phyloP scores from a whole-genome alignment of 106 monocot species.

The Chionographis japonica region DNA sequence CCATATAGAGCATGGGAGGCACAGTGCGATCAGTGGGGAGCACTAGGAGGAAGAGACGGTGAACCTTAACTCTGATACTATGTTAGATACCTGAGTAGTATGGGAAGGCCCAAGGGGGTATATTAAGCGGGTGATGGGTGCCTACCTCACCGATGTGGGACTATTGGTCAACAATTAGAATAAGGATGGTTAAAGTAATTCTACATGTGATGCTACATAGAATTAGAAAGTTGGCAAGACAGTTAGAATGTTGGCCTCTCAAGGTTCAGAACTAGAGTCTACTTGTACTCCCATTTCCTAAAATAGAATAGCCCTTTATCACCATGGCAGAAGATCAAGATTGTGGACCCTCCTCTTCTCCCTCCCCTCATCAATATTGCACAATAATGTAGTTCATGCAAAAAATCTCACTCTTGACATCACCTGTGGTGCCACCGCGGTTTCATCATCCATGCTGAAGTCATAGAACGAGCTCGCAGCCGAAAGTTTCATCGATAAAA shows the following conservation, averaged over 20 bases:
- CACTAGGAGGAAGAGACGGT: too few species aligned
- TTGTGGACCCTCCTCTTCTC: neutral
- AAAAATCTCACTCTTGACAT: neutral
- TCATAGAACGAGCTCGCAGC: constrained; percentile 36
- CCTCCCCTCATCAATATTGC: neutral
- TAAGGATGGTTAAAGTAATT: too few species aligned
- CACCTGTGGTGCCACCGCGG: constrained; percentile 13
- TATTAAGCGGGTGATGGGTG: too few species aligned
- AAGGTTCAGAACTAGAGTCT: neutral
- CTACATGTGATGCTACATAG: neutral
- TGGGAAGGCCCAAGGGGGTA: too few species aligned
- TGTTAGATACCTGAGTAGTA: too few species aligned
- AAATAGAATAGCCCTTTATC: neutral
- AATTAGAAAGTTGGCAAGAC: neutral
- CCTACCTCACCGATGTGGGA: too few species aligned
- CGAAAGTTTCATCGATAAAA: constrained; percentile 48
- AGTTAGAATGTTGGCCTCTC: neutral
- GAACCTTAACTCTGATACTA: too few species aligned
- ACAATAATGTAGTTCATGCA: neutral
- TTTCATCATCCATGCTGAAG: constrained; percentile 25
- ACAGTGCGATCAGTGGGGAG: too few species aligned
- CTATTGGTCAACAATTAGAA: too few species aligned
- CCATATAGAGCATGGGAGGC: too few species aligned
- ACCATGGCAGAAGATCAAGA: neutral
- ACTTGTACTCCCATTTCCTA: neutral